These are phyloP conservation scores for Fusarium aywerte DNA, from an alignment of 2,329 filamentous ascomycete species.

Conservation along the genomic window DNA sequence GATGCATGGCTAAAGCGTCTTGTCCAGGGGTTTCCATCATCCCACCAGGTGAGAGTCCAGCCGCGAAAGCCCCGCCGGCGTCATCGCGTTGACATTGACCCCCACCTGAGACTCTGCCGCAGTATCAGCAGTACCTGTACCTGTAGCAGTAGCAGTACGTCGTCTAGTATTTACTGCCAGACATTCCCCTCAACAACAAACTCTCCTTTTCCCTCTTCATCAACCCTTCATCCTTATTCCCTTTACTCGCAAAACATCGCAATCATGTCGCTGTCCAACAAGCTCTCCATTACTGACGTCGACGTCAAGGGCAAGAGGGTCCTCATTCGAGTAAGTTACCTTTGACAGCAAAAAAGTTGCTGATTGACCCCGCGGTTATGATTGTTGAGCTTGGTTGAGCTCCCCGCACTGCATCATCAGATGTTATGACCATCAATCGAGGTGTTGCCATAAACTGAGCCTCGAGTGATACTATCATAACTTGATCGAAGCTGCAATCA, in stretches of 20 bases:
- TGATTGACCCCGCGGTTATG: constrained; percentile 47
- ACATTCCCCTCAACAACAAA: constrained; percentile 21
- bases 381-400: constrained; percentile 27
- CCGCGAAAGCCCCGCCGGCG: constrained; percentile 39
- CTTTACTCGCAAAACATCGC: constrained; percentile 12
- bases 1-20: constrained; percentile 21
- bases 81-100: constrained; percentile 35
- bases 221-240: constrained; percentile 17
- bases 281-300: constrained; percentile 95
- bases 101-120: constrained; percentile 23
- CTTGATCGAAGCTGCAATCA: not conserved
- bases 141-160: not conserved
- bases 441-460: no score
- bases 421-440: not conserved
- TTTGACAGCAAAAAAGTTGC: constrained; percentile 39
- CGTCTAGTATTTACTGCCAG: constrained; percentile 29
- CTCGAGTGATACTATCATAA: not conserved
- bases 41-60: constrained; percentile 33
- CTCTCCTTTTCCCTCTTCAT: constrained; percentile 40
- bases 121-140: not conserved
- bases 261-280: constrained; percentile 97
- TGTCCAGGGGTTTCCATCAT: constrained; percentile 35
- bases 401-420: constrained; percentile 20
- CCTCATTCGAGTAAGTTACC: constrained; percentile 83
- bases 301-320: constrained; percentile 99